A percentile compares a stretch with the other conserved stretches of the same genome.
Evolutionary conservation across 208 protist species (phyloP).

Genomic region (Trypanosoma caninum): DNA sequence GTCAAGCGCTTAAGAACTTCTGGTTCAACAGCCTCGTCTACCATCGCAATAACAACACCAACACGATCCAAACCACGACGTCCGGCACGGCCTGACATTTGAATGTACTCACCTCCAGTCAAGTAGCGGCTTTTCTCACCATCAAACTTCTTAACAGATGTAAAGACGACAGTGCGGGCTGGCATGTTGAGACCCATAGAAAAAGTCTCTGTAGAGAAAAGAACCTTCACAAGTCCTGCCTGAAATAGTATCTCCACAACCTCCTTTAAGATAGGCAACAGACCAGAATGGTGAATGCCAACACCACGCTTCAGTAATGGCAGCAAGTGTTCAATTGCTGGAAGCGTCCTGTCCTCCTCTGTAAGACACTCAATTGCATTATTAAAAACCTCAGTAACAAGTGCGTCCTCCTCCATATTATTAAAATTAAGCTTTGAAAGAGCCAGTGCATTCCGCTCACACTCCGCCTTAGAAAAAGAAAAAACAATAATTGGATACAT

Average conservation of each 20-base stretch:
- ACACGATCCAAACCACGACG: constrained; percentile 98
- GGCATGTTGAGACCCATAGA: constrained; percentile 99
- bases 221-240: constrained; percentile 97
- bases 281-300: constrained; percentile 99
- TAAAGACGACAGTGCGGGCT: constrained; percentile 99
- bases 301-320: constrained; percentile 97
- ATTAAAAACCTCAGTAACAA: constrained; percentile 93
- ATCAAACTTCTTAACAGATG: constrained; percentile 98
- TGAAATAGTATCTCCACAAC: constrained; percentile 99
- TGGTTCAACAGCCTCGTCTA: constrained; percentile 97
- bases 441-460: constrained; percentile 94
- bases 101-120: constrained; percentile 98
- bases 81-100: constrained; percentile 99
- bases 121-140: constrained; percentile 95
- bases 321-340: constrained; percentile 94
- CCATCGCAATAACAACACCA: constrained; percentile 98
- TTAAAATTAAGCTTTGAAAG: constrained; percentile 96
- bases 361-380: constrained; percentile 95
- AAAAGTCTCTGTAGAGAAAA: constrained; percentile 99
- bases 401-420: constrained; percentile 89
- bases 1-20: constrained; percentile 92
- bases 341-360: constrained; percentile 92
- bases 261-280: constrained; percentile 99
- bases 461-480: constrained; percentile 98
- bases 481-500: constrained; percentile 99